These are phyloP conservation scores for Tolypocladium inflatum DNA, from an alignment of 2,329 filamentous ascomycete species.

Conservation along the genomic window DNA sequence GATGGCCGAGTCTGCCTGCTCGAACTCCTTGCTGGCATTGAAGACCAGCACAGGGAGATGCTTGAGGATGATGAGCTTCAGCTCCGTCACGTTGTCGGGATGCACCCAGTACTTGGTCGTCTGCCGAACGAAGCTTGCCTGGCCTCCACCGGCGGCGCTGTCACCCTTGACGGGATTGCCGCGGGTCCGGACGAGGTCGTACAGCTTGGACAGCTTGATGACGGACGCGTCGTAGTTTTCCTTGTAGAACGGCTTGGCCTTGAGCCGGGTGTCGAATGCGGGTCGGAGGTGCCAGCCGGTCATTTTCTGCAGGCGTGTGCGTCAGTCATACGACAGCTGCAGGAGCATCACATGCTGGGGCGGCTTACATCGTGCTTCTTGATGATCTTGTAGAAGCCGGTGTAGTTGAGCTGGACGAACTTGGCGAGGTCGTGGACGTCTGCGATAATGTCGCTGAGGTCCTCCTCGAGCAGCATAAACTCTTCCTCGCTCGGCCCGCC, in stretches of 20 bases:
- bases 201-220: constrained; percentile 87
- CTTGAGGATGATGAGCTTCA: constrained; percentile 96
- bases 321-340: constrained; percentile 33
- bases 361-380: constrained; percentile 89
- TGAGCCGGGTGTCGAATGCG: constrained; percentile 89
- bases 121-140: constrained; percentile 92
- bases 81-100: constrained; percentile 92
- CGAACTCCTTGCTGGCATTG: constrained; percentile 95
- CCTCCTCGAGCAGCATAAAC: constrained; percentile 87
- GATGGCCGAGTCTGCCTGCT: constrained; percentile 82
- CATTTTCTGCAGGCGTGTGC: constrained; percentile 60
- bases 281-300: constrained; percentile 89
- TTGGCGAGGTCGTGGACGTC: constrained; percentile 97
- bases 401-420: constrained; percentile 97
- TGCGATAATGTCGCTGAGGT: constrained; percentile 94
- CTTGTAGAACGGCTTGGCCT: constrained; percentile 96
- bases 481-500: constrained; percentile 74
- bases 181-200: constrained; percentile 86
- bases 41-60: constrained; percentile 95
- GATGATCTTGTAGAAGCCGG: constrained; percentile 98
- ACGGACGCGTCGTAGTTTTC: constrained; percentile 97
- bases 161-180: constrained; percentile 91
- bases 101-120: constrained; percentile 99
- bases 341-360: background rate
- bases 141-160: constrained; percentile 77